phyloP scores from a whole-genome alignment of 805 yeast genomes.

The Isabelozyma gotoi region DNA sequence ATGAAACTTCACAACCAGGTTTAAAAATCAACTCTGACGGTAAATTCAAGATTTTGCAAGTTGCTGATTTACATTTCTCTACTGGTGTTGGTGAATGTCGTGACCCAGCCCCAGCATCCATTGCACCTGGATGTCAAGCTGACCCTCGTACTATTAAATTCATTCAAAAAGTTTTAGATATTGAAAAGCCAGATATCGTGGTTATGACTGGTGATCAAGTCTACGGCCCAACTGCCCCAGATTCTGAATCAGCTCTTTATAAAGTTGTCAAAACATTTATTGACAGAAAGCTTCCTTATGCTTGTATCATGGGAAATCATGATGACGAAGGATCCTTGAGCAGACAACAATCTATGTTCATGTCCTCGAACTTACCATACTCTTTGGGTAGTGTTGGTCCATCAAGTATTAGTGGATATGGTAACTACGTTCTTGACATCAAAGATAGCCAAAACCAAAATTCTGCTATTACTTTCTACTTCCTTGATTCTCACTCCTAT shows the following conservation, averaged over 20 bases:
- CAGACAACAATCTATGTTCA: conserved; percentile 60
- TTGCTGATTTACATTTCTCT: conserved; percentile 88
- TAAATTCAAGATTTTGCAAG: conserved; percentile 76
- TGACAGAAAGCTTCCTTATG: conserved; percentile 70
- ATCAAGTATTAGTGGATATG: conserved; percentile 69
- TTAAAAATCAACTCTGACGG: conserved; percentile 42
- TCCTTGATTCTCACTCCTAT: conserved; percentile 82
- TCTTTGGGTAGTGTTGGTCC: conserved; percentile 66
- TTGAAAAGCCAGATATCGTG: conserved; percentile 81
- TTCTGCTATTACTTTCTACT: conserved; percentile 60
- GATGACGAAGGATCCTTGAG: conserved; percentile 81
- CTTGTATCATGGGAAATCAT: conserved; percentile 88
- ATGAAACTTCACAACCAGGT: conserved; percentile 23
- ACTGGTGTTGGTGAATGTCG: conserved; percentile 79
- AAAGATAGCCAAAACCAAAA: conserved; percentile 34
- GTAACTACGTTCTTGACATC: conserved; percentile 68
- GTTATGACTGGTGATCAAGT: conserved; percentile 91
- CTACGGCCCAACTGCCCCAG: conserved; percentile 77
- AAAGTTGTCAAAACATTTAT: conserved; percentile 76
- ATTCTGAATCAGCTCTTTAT: conserved; percentile 74
- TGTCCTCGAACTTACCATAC: conserved; percentile 62
- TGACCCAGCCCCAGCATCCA: conserved; percentile 62
- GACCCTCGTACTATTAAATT: conserved; percentile 70
- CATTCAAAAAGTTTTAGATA: conserved; percentile 59
- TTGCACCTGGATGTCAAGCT: conserved; percentile 62